Percentiles rank a stretch among this genome's conserved stretches.
These are phyloP conservation scores for Fusarium sp. DNA, from an alignment of 2,329 filamentous ascomycete genomes.

Conservation along the genomic window DNA sequence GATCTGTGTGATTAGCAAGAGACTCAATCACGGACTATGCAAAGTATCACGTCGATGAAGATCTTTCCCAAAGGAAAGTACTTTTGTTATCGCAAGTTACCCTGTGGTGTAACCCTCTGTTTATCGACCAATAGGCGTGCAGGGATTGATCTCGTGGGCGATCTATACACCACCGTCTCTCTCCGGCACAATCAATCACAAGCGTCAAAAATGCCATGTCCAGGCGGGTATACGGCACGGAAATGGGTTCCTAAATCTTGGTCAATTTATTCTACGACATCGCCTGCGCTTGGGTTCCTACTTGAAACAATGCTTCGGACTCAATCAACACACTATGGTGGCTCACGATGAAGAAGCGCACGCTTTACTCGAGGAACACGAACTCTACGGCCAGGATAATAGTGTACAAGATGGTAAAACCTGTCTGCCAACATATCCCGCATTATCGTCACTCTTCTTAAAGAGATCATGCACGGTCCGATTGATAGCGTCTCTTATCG, in stretches of 20 bases:
- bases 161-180: neutral
- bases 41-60: slow-evolving; percentile 15
- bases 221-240: slow-evolving; percentile 8
- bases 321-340: slow-evolving; percentile 8
- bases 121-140: slow-evolving; percentile 1
- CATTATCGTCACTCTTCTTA: fast-evolving
- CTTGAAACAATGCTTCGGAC: neutral
- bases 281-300: neutral
- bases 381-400: neutral
- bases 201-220: neutral
- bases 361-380: slow-evolving; percentile 16
- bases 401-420: neutral
- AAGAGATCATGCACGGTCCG: neutral
- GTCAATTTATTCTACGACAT: neutral
- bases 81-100: slow-evolving; percentile 1
- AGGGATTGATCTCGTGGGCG: slow-evolving; percentile 21
- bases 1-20: slow-evolving; percentile 13
- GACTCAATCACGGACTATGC: neutral
- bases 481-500: neutral
- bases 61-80: slow-evolving; percentile 9
- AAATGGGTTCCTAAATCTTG: neutral
- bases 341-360: slow-evolving; percentile 23
- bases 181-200: slow-evolving; percentile 1
- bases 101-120: neutral
- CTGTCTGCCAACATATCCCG: neutral